phyloP scores from a whole-genome alignment of 768 basidiomycete species.

The Cyclocybe cylindracea region DNA sequence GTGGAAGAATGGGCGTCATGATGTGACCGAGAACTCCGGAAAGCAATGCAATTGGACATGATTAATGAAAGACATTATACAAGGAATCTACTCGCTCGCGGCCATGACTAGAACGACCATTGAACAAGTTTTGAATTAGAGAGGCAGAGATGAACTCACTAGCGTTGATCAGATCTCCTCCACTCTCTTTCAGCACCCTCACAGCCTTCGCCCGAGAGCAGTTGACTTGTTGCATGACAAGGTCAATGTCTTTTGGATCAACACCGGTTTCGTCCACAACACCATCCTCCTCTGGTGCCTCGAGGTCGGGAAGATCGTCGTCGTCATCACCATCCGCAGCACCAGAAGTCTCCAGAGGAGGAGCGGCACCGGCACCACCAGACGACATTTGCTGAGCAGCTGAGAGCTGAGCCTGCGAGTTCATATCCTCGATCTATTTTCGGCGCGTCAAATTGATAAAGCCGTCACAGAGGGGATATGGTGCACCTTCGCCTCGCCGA shows the following conservation, averaged over 20 bases:
- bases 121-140: not conserved
- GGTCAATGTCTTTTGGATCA: conserved; percentile 92
- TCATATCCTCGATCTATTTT: conserved; percentile 82
- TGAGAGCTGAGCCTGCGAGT: conserved; percentile 72
- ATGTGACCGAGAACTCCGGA: conserved; percentile 6
- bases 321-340: conserved; percentile 68
- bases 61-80: conserved; percentile 33
- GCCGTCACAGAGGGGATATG: not conserved
- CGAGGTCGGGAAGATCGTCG: conserved; percentile 80
- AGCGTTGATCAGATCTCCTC: conserved; percentile 95
- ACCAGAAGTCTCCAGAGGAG: conserved; percentile 52
- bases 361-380: conserved; percentile 44
- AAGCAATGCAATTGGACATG: conserved; percentile 22
- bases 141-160: conserved; percentile 57
- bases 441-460: not conserved
- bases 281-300: conserved; percentile 80
- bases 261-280: conserved; percentile 85
- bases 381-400: conserved; percentile 79
- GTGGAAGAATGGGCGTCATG: conserved; percentile 4
- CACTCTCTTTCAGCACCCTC: conserved; percentile 85
- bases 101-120: conserved; percentile 71
- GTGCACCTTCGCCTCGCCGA: conserved; percentile 90
- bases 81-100: conserved; percentile 72
- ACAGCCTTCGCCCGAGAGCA: conserved; percentile 94
- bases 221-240: conserved; percentile 86